These are phyloP conservation scores for Chytriomyces hyalinus DNA, from an alignment of 192 early-diverging fungal species.

Conservation along the genomic window DNA sequence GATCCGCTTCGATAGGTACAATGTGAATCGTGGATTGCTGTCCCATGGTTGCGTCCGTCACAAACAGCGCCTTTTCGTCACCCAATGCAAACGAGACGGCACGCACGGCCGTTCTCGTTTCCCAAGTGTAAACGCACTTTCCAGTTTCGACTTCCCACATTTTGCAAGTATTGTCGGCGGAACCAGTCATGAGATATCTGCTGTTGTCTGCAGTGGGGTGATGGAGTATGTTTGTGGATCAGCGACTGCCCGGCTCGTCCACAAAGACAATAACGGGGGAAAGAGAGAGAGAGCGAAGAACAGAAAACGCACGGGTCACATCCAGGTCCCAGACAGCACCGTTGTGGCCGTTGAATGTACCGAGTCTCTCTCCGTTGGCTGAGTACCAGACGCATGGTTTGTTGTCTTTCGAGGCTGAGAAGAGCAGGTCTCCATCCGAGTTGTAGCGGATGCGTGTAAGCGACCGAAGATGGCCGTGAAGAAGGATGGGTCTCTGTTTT, in stretches of 20 bases:
- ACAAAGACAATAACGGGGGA: background rate
- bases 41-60: conserved; percentile 98
- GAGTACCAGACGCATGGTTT: conserved; percentile 95
- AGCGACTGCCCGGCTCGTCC: no score
- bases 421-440: conserved; percentile 94
- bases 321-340: conserved; percentile 96
- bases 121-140: conserved; percentile 88
- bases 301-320: conserved; percentile 72
- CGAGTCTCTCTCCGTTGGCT: conserved; percentile 96
- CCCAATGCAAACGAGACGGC: conserved; percentile 90
- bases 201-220: conserved; percentile 57
- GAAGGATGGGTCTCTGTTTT: conserved; percentile 83
- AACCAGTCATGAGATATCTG: conserved; percentile 82
- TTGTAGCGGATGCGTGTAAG: conserved; percentile 99
- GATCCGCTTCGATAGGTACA: conserved; percentile 72
- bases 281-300: background rate
- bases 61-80: conserved; percentile 82
- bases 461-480: conserved; percentile 95
- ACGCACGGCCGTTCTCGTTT: conserved; percentile 87
- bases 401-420: conserved; percentile 94
- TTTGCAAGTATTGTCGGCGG: conserved; percentile 89
- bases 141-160: conserved; percentile 95
- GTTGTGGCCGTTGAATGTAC: conserved; percentile 82
- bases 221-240: background rate
- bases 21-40: conserved; percentile 84